These are phyloP conservation scores for Schizonepeta tenuifolia DNA, from an alignment of 257 asterid species.

Conservation along the genomic window DNA sequence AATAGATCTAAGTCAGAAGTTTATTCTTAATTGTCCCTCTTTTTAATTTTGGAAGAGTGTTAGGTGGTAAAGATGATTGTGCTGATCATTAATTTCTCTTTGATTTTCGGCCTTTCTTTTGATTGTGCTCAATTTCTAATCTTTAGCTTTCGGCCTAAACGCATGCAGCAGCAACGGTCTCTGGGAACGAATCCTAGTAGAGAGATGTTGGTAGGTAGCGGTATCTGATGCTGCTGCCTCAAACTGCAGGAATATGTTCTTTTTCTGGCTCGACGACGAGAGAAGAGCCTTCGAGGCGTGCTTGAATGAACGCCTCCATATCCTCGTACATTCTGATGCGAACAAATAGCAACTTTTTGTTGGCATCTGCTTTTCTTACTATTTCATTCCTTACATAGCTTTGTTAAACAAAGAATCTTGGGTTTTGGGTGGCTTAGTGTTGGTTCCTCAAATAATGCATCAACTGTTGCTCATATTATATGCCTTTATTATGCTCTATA, in stretches of 20 bases:
- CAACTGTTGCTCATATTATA: background rate
- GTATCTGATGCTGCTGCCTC: constrained; percentile 3
- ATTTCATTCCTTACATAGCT: background rate
- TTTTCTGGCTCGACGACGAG: background rate
- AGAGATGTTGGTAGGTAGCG: background rate
- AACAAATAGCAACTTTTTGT: background rate
- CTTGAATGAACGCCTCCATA: background rate
- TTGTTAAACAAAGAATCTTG: background rate
- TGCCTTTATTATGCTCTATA: background rate
- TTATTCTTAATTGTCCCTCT: background rate
- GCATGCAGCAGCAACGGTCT: background rate
- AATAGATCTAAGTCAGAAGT: background rate
- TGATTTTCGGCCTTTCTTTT: background rate
- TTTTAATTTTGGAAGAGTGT: background rate
- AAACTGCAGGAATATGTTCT: background rate
- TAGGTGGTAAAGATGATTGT: background rate
- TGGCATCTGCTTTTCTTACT: constrained; percentile 19
- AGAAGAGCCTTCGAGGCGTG: background rate
- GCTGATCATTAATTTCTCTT: background rate
- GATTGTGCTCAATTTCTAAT: background rate
- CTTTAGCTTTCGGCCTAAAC: background rate
- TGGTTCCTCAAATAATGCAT: background rate
- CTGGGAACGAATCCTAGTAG: constrained; percentile 1
- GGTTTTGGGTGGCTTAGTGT: background rate
- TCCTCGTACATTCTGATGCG: background rate